Evolutionary conservation across 2,329 filamentous ascomycete species (phyloP).

Genomic region (Huntiella moniliformis): DNA sequence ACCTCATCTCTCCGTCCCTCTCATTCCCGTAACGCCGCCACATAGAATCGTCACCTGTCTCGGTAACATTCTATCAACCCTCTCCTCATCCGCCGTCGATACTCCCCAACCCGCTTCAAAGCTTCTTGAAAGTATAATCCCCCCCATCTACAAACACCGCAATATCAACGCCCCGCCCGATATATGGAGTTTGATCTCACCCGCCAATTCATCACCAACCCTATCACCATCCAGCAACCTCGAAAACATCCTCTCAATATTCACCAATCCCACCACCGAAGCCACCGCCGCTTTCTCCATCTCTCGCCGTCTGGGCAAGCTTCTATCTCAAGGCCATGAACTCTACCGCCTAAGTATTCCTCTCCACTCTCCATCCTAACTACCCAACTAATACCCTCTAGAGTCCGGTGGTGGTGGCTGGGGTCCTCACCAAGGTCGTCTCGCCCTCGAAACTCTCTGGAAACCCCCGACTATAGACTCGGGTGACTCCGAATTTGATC

Average conservation of each 20-base stretch:
- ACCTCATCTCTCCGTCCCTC: conserved; percentile 21
- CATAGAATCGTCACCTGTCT: conserved; percentile 45
- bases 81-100: conserved; percentile 28
- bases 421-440: conserved; percentile 60
- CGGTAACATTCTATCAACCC: conserved; percentile 58
- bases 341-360: conserved; percentile 27
- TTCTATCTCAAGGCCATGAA: conserved; percentile 17
- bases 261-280: conserved; percentile 8
- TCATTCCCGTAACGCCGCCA: conserved; percentile 44
- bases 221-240: too few species aligned
- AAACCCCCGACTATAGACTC: conserved; percentile 12
- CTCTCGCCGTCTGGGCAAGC: background rate
- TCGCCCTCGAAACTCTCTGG: conserved; percentile 50
- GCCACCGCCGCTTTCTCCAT: background rate
- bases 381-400: conserved; percentile 15
- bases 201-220: background rate
- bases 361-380: background rate
- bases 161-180: too few species aligned
- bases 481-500: conserved; percentile 19
- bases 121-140: conserved; percentile 50
- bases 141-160: conserved; percentile 32
- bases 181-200: conserved; percentile 41
- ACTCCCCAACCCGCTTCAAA: conserved; percentile 42
- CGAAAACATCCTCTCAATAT: background rate
- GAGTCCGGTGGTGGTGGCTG: conserved; percentile 72